Conservation (phyloP, 345 rosid species). For the Lepidium didymum region DNA sequence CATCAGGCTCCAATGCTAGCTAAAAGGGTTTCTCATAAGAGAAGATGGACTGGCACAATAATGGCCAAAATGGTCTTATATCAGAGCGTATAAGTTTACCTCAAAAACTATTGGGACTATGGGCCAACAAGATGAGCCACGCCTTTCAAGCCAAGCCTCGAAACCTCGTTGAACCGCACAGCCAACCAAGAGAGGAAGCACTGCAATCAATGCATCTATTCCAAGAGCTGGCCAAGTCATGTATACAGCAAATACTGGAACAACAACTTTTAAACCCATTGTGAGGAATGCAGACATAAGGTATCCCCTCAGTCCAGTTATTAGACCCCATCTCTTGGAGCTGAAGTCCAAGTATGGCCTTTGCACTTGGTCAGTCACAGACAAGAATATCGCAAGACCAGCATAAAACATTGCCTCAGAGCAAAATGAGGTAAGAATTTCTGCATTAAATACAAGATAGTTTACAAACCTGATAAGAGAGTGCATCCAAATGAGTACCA, state of each 20-base stretch:
- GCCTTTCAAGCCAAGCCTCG: slow-evolving; percentile 46
- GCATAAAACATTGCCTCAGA: slow-evolving; percentile 62
- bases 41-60: neutral
- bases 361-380: slow-evolving; percentile 55
- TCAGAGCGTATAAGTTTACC: slow-evolving; percentile 34
- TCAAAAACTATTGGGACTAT: slow-evolving; percentile 69
- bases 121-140: slow-evolving; percentile 79
- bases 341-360: slow-evolving; percentile 82
- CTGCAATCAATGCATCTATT: slow-evolving; percentile 52
- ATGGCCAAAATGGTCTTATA: neutral
- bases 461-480: neutral
- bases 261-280: slow-evolving; percentile 57
- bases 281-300: slow-evolving; percentile 48
- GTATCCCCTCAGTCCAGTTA: slow-evolving; percentile 82
- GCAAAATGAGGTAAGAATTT: slow-evolving; percentile 46
- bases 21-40: neutral
- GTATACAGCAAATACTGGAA: slow-evolving; percentile 47
- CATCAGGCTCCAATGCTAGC: neutral
- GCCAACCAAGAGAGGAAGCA: slow-evolving; percentile 65
- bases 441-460: slow-evolving; percentile 36
- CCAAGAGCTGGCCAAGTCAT: slow-evolving; percentile 73
- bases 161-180: slow-evolving; percentile 65
- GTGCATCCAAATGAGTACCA: neutral
- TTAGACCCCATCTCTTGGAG: slow-evolving; percentile 77
- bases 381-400: slow-evolving; percentile 64